Base-by-base conservation (phyloP, 2,329 filamentous ascomycete species). In the Arthrobotrys pseudoclavata region DNA sequence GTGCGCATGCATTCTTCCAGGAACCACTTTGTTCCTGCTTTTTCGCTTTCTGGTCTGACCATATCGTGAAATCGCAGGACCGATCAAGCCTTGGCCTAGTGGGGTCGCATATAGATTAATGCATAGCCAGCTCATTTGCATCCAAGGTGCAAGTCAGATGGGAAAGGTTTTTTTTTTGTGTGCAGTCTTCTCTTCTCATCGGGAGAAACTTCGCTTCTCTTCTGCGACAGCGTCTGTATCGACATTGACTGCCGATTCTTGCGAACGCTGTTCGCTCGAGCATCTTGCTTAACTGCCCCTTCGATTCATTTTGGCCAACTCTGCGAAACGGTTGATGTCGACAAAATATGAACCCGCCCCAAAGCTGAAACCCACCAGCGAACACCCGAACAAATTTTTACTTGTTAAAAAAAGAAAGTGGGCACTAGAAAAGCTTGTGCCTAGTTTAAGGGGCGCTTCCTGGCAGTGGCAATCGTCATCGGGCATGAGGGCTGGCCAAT, bases 321-420 rank as follows among this genome's bases (percentile, higher is more conserved):
- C 66, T 40, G 50, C 71, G 71, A 76, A 76, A 70, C 72, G 60
- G 40, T 26, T 76, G 64, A 50, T 64, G 72, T 76, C 66, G 66
- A 70, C 60, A 31, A 76, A 66, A 66, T 66, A 76, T 52, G 40
- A 62, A 34, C 60, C 71, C 26, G 22, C 67, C 66, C 57, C 48
- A 60, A 48, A 76, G 42, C 60, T 76, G 72, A 76, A 76, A 76
- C 72, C 42, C 53, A 53, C 72, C 48, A 76, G 45, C n/a, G 60
- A 48, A 52, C 62, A 55, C 37, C 18, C 61, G 29, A 62, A 68
- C 67, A 60, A 31, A 62, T n/a, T 64, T 47, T 69, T 55, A 24
- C 48, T 29, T 37, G 47, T 53, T 53, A 60, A 60, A 64, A 62
- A 52, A 63, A 66, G 55, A 61, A 69, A 62, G 20, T 48, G 47